Base-by-base conservation (phyloP, 116 monocot genomes). In the Posidonia oceanica region DNA sequence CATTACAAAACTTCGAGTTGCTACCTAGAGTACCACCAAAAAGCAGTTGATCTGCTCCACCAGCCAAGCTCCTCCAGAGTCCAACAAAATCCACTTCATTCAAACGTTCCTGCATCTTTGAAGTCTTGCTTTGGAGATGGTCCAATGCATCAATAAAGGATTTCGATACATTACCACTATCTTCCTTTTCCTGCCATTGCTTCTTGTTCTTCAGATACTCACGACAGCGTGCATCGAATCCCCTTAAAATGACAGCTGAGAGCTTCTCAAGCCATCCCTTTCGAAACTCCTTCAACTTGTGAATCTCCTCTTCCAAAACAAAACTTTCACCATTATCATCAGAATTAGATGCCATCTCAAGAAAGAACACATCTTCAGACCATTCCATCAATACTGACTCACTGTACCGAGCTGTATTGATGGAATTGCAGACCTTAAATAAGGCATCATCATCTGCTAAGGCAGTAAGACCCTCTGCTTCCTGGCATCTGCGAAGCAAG, bases 401-500 rank as follows among this genome's bases (percentile, higher is more conserved):
- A 69, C 75, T 79, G 38, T 82, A 82, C 48, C 84, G 71, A 66
- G 85, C 85, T 57, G 89, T 80, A 76, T 97, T 92, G 42, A 97
- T 85, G 14, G 80, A 79, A 44, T 68, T 70, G 17, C 76, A 80
- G 20, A 97, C 92, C 63, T 85, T 97, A 15, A 76, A 59, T 36
- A 89, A 23, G 14, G 93, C 85, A 75, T 85, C 82, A 80, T 92
- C 89, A 83, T 97, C 97, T 16, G 84, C 89, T 69, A 97, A 74
- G 13, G 89, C 92, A 64, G 97, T 97, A 10, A 92, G 79, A 3
- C 87, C 92, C 66, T 97, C 92, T 12, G 87, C 89, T 69, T 92
- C 97, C 70, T 97, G 87, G 75, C 97, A 97, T 61, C 87, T 72
- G 12, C 54, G 72, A 16, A 87, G 77, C 75, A 87, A 69, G 67